These are phyloP conservation scores for Croton laevigatus DNA, from an alignment of 441 rosid genomes.

Conservation along the genomic window DNA sequence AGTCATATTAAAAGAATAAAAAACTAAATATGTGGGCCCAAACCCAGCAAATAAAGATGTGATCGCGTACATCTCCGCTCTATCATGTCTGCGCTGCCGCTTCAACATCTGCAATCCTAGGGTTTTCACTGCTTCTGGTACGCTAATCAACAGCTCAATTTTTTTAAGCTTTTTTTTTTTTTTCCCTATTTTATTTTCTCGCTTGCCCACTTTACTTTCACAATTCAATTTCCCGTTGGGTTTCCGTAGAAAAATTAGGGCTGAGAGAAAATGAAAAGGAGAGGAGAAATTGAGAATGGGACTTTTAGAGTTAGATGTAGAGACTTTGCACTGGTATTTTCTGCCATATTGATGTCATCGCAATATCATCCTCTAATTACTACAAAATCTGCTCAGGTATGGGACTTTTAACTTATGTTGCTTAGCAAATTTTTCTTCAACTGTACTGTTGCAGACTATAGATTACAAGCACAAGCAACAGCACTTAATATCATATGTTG, in stretches of 20 bases:
- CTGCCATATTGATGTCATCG: neutral
- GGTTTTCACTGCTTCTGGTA: conserved; percentile 27
- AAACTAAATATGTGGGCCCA: neutral
- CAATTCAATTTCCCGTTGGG: conserved; percentile 7
- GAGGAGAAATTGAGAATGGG: neutral
- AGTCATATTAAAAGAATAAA: neutral
- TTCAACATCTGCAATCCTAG: conserved; percentile 27
- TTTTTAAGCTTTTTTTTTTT: neutral
- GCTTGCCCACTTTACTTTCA: neutral
- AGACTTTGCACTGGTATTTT: neutral
- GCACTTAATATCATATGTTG: neutral
- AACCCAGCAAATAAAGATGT: conserved; percentile 7
- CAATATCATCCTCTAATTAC: neutral
- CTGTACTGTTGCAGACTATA: neutral
- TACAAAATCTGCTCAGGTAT: neutral
- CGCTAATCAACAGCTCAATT: neutral
- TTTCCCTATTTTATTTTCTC: neutral
- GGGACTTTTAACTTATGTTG: neutral
- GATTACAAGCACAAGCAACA: neutral
- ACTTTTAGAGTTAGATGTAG: neutral
- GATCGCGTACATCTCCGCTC: conserved; percentile 28
- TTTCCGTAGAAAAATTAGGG: conserved; percentile 17
- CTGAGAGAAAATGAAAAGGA: neutral
- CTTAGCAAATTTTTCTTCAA: neutral
- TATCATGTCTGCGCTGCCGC: conserved; percentile 21